Evolutionary conservation across 2,329 filamentous ascomycete genomes (phyloP), one percentile per base, ranked within the genome.

Genomic region (Colletotrichum limetticola): DNA sequence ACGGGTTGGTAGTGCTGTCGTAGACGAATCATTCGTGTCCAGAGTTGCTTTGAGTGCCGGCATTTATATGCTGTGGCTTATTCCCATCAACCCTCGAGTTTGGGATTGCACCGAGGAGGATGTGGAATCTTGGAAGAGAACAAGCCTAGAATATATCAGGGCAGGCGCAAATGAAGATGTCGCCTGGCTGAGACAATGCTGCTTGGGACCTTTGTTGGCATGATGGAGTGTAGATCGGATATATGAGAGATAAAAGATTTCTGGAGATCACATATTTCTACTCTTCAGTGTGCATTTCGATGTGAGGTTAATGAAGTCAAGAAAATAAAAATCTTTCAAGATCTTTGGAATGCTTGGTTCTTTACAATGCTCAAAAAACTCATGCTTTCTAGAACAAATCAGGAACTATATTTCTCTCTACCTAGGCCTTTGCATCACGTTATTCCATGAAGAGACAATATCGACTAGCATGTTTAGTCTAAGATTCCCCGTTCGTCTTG

Each of bases 91-190:
- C 16, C n/a, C 62, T 6, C n/a, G 16, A 24, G 28, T 65, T 12
- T 65, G 62, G 62, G 62, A 35, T 12, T 57, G 30, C 16, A 57
- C 52, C 4, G 52, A 65, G 6, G 12, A 65, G 14, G 62, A 65
- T 11, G 22, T 28, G 4, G 30, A 56, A n/a, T 9, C 30, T 9
- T 65, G 62, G 62, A 57, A 14, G 22, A 22, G 1, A 6, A 46
- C 16, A 16, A 35, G 49, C 6, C n/a, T 65, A 4, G 22, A 57
- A 8, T 65, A 35, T 26, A 35, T 65, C 32, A 65, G 24, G 9
- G 62, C 62, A 5, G 52, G 62, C 3, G 32, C 32, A 12, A 32
- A 56, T 14, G 49, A 30, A 5, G 49, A 65, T 12, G 1, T 57
- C 8, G 52, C 4, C 14, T 65, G 62, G 52, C 22, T 65, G 22